Conservation (phyloP, 2,329 filamentous ascomycete species). For the Fusarium sp. region DNA sequence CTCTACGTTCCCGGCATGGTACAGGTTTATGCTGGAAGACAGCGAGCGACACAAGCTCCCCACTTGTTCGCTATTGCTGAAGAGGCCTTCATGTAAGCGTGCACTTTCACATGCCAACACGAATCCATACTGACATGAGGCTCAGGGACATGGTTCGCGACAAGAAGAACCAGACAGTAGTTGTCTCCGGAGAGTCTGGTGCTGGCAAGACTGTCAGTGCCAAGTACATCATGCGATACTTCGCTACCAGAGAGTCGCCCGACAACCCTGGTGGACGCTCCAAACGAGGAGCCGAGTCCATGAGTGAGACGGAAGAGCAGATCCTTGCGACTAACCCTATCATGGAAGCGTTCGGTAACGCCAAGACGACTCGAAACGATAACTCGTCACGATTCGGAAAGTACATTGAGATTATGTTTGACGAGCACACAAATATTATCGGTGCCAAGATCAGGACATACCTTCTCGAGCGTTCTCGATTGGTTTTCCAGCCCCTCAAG, state of each 20-base stretch:
- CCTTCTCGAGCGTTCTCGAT: slow-evolving; percentile 89
- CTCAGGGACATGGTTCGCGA: slow-evolving; percentile 94
- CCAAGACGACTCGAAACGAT: slow-evolving; percentile 99
- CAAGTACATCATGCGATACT: slow-evolving; percentile 99
- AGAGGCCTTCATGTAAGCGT: slow-evolving; percentile 87
- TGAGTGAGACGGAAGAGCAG: slow-evolving; percentile 98
- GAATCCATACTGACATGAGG: slow-evolving; percentile 48
- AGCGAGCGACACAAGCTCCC: slow-evolving; percentile 94
- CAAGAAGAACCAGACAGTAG: slow-evolving; percentile 95
- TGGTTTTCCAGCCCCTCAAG: slow-evolving; percentile 97
- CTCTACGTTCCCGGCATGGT: slow-evolving; percentile 99
- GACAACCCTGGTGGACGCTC: slow-evolving; percentile 82
- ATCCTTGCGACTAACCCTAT: slow-evolving; percentile 98
- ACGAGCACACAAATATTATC: slow-evolving; percentile 93
- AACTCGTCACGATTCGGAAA: slow-evolving; percentile 99
- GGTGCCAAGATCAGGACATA: slow-evolving; percentile 98
- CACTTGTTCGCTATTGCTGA: slow-evolving; percentile 99
- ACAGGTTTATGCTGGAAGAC: slow-evolving; percentile 98
- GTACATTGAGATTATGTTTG: slow-evolving; percentile 99
- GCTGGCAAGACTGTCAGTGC: slow-evolving; percentile 99
- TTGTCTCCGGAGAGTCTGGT: slow-evolving; percentile 99
- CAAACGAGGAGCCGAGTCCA: slow-evolving; percentile 79
- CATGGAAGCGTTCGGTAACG: slow-evolving; percentile 99
- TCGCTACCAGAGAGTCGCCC: slow-evolving; percentile 94
- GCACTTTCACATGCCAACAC: background rate